Percentiles rank a stretch among this genome's conserved stretches.
Evolutionary conservation across 768 basidiomycete species (phyloP).

Genomic region (Rhodosporidiobolus sp.): DNA sequence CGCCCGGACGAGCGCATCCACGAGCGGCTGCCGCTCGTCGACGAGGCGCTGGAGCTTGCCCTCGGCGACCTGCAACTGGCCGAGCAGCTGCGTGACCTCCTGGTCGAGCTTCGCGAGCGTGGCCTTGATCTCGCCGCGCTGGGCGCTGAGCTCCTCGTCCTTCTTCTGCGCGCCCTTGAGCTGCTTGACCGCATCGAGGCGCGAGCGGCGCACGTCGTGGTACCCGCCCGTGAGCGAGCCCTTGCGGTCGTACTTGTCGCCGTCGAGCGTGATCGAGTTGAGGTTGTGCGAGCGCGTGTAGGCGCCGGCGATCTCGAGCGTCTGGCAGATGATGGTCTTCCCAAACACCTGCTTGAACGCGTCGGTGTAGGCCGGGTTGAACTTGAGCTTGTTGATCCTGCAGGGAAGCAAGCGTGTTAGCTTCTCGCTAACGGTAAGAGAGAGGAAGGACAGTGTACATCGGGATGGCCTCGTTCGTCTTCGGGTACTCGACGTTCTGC

Average conservation of each 20-base stretch:
- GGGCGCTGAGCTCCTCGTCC: conserved; percentile 62
- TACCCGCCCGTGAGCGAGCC: conserved; percentile 94
- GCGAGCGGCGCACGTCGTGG: conserved; percentile 83
- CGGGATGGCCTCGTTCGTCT: conserved; percentile 51
- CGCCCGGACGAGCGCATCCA: conserved; percentile 61
- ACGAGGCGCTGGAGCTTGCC: conserved; percentile 69
- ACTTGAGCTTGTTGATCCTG: conserved; percentile 71
- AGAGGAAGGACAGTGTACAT: conserved; percentile 68
- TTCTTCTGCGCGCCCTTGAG: conserved; percentile 73
- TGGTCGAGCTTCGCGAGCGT: conserved; percentile 73
- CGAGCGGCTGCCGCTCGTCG: conserved; percentile 64
- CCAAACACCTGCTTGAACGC: conserved; percentile 98
- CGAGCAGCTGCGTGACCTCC: conserved; percentile 72
- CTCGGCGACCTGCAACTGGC: conserved; percentile 66
- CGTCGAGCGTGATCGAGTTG: conserved; percentile 95
- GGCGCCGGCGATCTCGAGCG: conserved; percentile 84
- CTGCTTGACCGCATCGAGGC: conserved; percentile 78
- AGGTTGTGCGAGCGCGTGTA: conserved; percentile 92
- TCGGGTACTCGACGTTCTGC: conserved; percentile 61
- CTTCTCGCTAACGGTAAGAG: neutral
- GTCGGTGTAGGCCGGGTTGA: conserved; percentile 64
- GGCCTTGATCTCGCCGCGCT: conserved; percentile 69
- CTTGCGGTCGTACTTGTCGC: conserved; percentile 95
- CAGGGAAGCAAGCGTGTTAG: neutral
- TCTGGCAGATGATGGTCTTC: conserved; percentile 91